Base-by-base conservation (phyloP, 225 moss, liverwort and hornwort genomes). In the Takakia lepidozioides region DNA sequence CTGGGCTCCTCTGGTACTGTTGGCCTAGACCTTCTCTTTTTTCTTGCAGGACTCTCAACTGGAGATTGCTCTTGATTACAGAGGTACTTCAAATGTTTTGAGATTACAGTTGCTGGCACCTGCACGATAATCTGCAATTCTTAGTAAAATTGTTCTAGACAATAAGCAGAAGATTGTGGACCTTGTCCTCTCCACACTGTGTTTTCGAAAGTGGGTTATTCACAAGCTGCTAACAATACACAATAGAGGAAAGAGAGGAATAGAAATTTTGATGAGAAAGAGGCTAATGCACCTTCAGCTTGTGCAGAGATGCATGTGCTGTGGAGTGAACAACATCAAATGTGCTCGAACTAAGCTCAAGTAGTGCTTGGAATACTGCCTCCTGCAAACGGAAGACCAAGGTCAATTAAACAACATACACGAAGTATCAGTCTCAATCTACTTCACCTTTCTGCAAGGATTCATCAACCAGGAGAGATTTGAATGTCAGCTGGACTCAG, bases 41-140 rank as follows among this genome's bases (percentile, higher is more conserved):
- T 79, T 54, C 63, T 80, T 10, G 80, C 67, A 36, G 80, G 74
- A 47, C 37, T 74, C 47, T 63, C 57, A 44, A 38, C 63, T 24
- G 54, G 27, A 27, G 51, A 35, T 51, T 39, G 48, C 29, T 47
- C 52, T 43, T 57, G 47, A 21, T 54, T 67, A 37, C 64, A 27
- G 43, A 74, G 61, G 38, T 40, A 53, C 54, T 17, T 24, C 30
- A 80, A 59, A 51, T 57, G 67, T 28, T 27, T 23, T 43, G 58
- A 54, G 34, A 74, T 67, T 19, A 51, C 6, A 9, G 55, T 42
- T 44, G 66, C 62, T 58, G 66, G 73, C 59, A 79, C 56, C 78
- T 79, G 57, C 38, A 42, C 44, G 27, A 59, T 51, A 52, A 46
- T 19, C 50, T 27, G 39, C 0, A 2, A 14, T 41, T 41, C 10